phyloP scores from a whole-genome alignment of 805 yeast species.

The Yamadazyma olivae region DNA sequence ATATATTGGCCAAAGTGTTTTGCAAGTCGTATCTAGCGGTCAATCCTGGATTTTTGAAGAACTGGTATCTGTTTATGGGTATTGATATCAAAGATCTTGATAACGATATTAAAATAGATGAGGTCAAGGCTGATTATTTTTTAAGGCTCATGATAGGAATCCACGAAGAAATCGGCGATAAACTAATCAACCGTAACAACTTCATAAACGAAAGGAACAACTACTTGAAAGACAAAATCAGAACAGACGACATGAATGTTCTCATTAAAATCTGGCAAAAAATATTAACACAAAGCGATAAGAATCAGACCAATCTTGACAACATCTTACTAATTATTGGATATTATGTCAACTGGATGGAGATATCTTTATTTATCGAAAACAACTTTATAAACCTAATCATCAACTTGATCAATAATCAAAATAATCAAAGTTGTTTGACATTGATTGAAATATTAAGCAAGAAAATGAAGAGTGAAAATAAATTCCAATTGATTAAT shows the following conservation, averaged over 20 bases:
- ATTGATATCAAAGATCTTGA: conserved; percentile 13
- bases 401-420: conserved; percentile 6
- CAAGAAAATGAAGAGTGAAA: conserved; percentile 74
- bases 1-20: conserved; percentile 31
- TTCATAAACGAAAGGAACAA: conserved; percentile 63
- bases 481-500: conserved; percentile 65
- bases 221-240: conserved; percentile 74
- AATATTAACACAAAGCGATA: conserved; percentile 29
- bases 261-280: conserved; percentile 68
- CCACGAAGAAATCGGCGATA: conserved; percentile 93
- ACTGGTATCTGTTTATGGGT: conserved; percentile 20
- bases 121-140: conserved; percentile 63
- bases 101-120: background rate
- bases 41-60: conserved; percentile 31
- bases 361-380: conserved; percentile 67
- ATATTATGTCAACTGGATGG: conserved; percentile 90
- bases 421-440: conserved; percentile 47
- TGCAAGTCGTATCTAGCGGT: conserved; percentile 32
- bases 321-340: conserved; percentile 69
- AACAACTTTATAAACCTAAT: conserved; percentile 49
- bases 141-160: conserved; percentile 68
- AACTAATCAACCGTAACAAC: conserved; percentile 69
- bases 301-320: conserved; percentile 40
- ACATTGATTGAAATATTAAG: conserved; percentile 63
- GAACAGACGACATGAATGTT: conserved; percentile 68